These are phyloP conservation scores for Aphanoascus verrucosus DNA, from an alignment of 2,329 filamentous ascomycete genomes.

Conservation along the genomic window DNA sequence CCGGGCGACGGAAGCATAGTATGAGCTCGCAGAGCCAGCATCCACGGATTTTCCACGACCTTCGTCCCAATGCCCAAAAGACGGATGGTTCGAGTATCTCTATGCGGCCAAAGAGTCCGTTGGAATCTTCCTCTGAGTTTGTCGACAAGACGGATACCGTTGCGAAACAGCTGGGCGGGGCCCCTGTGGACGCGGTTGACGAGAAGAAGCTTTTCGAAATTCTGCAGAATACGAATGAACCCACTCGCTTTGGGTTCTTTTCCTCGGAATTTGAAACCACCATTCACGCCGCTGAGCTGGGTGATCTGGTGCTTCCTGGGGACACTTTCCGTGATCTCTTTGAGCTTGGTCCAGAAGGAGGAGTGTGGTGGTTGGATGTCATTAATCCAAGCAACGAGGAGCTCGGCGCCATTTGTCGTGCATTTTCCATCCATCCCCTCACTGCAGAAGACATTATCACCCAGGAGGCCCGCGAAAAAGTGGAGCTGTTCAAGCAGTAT, in stretches of 20 bases:
- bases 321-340: slow-evolving; percentile 87
- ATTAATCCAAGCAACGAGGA: slow-evolving; percentile 84
- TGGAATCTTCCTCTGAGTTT: slow-evolving; percentile 24
- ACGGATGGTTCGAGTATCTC: slow-evolving; percentile 30
- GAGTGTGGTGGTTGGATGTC: slow-evolving; percentile 98
- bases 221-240: slow-evolving; percentile 43
- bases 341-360: slow-evolving; percentile 55
- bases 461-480: slow-evolving; percentile 94
- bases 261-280: slow-evolving; percentile 90
- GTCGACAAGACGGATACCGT: slow-evolving; percentile 20
- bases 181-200: slow-evolving; percentile 20
- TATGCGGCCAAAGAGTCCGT: slow-evolving; percentile 20
- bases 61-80: slow-evolving; percentile 40
- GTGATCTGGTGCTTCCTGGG: slow-evolving; percentile 76
- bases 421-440: slow-evolving; percentile 89
- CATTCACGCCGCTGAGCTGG: slow-evolving; percentile 79
- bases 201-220: slow-evolving; percentile 27
- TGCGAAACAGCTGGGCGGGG: slow-evolving; percentile 26
- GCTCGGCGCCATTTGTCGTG: slow-evolving; percentile 75
- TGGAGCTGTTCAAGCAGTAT: slow-evolving; percentile 93
- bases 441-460: slow-evolving; percentile 94
- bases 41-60: slow-evolving; percentile 50
- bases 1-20: slow-evolving; percentile 30
- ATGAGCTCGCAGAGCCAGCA: slow-evolving; percentile 43
- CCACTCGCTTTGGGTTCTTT: slow-evolving; percentile 90